Evolutionary conservation across 2,329 filamentous ascomycete genomes (phyloP).

Genomic region (Xylogone sp.): DNA sequence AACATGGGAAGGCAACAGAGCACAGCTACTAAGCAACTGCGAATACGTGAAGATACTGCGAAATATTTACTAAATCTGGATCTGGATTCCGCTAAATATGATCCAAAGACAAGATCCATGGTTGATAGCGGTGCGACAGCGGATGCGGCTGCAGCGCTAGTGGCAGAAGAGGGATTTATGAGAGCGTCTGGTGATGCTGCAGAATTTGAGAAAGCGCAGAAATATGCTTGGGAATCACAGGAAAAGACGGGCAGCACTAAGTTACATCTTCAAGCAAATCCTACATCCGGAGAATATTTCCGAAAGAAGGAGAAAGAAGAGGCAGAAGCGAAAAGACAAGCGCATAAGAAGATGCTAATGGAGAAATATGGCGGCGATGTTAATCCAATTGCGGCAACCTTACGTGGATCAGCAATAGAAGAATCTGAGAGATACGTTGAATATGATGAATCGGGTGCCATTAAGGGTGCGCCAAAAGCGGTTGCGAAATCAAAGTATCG

Average conservation of each 20-base stretch:
- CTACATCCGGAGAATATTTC: constrained; percentile 82
- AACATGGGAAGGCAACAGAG: constrained; percentile 95
- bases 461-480: constrained; percentile 81
- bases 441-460: constrained; percentile 84
- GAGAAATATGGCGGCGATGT: constrained; percentile 80
- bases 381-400: constrained; percentile 51
- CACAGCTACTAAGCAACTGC: constrained; percentile 84
- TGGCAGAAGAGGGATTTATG: constrained; percentile 91
- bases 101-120: constrained; percentile 91
- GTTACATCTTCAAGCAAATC: constrained; percentile 91
- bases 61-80: constrained; percentile 96
- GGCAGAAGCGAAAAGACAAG: constrained; percentile 62
- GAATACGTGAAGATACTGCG: constrained; percentile 92
- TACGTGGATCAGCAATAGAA: constrained; percentile 65
- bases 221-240: constrained; percentile 93
- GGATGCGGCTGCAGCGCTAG: constrained; percentile 76
- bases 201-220: constrained; percentile 86
- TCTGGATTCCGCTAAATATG: constrained; percentile 93
- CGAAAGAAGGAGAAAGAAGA: constrained; percentile 78
- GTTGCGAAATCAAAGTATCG: constrained; percentile 84
- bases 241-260: constrained; percentile 75
- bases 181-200: constrained; percentile 84
- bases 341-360: constrained; percentile 65
- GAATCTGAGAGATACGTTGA: constrained; percentile 88
- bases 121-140: constrained; percentile 78